Evolutionary conservation across 352 stramenopile genomes (phyloP), one percentile per base, ranked within the genome.

Genomic region (Blastocystis sp.): DNA sequence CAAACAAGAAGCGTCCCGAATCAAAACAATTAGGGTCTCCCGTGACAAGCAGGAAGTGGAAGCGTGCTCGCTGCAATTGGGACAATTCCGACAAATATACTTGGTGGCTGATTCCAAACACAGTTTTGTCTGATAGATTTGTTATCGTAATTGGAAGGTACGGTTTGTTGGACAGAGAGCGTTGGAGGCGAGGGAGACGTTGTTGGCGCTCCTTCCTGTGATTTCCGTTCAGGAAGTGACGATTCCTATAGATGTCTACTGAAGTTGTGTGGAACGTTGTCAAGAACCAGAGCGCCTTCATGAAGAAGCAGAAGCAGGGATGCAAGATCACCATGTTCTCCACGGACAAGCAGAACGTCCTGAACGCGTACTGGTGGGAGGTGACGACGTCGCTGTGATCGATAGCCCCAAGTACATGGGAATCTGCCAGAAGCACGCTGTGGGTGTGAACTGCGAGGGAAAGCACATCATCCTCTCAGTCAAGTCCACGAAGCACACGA

Each of bases 301-400:
- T 72, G 29, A 72, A 44, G n/a, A 72, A 72, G 61, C 61, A 72
- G 42, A 72, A 72, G 61, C 61, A 72, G 61, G 61, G 61, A 4
- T 72, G 61, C 61, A 72, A 72, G 61, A 48, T 72, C 61, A 72
- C 61, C 61, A 72, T 44, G 29, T 72, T 72, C 61, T 72, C 61
- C 27, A 72, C 61, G n/a, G 61, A 72, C 61, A 72, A 72, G 61
- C 4, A 44, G 61, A 72, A 72, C 42, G 61, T 72, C 7, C 34
- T 44, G 29, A 72, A 72, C 42, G 61, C 40, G 36, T 72, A 72
- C 24, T 51, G n/a, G 61, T 72, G 4, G 6, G 29, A 1, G 14
- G n/a, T 46, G 36, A 29, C 9, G 18, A 18, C 34, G 11, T 7
- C 1, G 3, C 4, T 42, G 9, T 72, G 4, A 72, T 48, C 1